Evolutionary conservation across 805 yeast genomes (phyloP).

Genomic region (Saturnispora zaruensis): DNA sequence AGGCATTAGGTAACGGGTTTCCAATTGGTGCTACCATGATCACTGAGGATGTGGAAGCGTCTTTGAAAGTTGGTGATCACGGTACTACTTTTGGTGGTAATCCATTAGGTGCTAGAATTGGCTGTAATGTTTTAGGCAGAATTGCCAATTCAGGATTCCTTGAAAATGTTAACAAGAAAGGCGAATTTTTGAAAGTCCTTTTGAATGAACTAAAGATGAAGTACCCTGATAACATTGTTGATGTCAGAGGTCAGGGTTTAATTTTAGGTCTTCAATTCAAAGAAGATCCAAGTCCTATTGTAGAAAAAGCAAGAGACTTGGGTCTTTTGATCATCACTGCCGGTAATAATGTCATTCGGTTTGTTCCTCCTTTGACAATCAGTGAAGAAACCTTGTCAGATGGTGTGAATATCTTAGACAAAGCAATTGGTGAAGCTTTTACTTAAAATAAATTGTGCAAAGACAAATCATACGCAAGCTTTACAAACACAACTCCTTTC

Average conservation of each 20-base stretch:
- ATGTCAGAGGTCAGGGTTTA: conserved; percentile 82
- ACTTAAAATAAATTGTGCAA: background rate
- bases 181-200: conserved; percentile 45
- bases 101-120: conserved; percentile 82
- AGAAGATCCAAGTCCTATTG: conserved; percentile 54
- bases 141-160: conserved; percentile 57
- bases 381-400: conserved; percentile 56
- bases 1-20: conserved; percentile 93
- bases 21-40: conserved; percentile 94
- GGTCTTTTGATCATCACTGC: conserved; percentile 86
- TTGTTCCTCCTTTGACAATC: conserved; percentile 88
- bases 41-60: conserved; percentile 65
- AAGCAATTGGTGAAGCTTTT: conserved; percentile 35
- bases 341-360: conserved; percentile 82
- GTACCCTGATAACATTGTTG: conserved; percentile 53
- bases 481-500: background rate
- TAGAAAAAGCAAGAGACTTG: conserved; percentile 60
- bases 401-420: conserved; percentile 64
- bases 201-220: conserved; percentile 42
- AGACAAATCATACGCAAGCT: too few species aligned
- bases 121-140: conserved; percentile 62
- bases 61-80: conserved; percentile 83
- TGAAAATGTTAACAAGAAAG: conserved; percentile 48
- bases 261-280: conserved; percentile 75
- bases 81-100: conserved; percentile 98